Conservation (phyloP, 2,329 filamentous ascomycete genomes). For the Fusarium sp. region DNA sequence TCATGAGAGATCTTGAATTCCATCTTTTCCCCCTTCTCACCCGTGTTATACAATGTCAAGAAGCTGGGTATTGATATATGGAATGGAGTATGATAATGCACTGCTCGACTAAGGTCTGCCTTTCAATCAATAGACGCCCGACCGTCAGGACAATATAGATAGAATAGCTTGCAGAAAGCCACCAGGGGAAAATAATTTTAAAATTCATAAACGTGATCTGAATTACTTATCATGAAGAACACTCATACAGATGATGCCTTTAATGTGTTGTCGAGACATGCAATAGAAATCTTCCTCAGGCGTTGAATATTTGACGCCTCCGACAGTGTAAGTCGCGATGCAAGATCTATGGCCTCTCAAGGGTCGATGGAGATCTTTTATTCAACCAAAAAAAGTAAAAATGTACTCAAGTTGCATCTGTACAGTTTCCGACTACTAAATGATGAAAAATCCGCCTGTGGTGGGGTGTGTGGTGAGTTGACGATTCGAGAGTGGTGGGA, state of each 20-base stretch:
- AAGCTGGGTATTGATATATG: neutral
- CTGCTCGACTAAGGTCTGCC: neutral
- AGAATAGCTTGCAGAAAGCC: neutral
- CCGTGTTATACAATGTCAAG: neutral
- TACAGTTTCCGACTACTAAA: neutral
- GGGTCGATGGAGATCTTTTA: neutral
- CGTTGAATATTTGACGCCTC: slow-evolving; percentile 37
- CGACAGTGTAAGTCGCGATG: slow-evolving; percentile 45
- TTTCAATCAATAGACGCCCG: neutral
- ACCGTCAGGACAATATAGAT: neutral
- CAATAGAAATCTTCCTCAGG: slow-evolving; percentile 2
- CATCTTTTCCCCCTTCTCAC: too few relatives aligned
- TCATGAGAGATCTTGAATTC: too few relatives aligned
- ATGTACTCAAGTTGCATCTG: slow-evolving; percentile 1
- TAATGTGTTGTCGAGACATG: neutral
- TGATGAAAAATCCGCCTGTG: slow-evolving; percentile 1
- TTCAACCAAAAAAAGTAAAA: slow-evolving; percentile 35
- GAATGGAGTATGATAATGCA: neutral
- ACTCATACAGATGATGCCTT: neutral
- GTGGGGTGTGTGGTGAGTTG: slow-evolving; percentile 34
- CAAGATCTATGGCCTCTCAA: slow-evolving; percentile 10
- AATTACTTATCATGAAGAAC: neutral
- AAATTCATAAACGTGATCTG: neutral
- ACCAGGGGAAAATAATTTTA: neutral
- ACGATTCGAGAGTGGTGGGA: slow-evolving; percentile 32